A percentile compares a stretch with the other conserved stretches of the same genome.
These are phyloP conservation scores for Lasiosphaeria hispida DNA, from an alignment of 495 filamentous ascomycete genomes.

Conservation along the genomic window DNA sequence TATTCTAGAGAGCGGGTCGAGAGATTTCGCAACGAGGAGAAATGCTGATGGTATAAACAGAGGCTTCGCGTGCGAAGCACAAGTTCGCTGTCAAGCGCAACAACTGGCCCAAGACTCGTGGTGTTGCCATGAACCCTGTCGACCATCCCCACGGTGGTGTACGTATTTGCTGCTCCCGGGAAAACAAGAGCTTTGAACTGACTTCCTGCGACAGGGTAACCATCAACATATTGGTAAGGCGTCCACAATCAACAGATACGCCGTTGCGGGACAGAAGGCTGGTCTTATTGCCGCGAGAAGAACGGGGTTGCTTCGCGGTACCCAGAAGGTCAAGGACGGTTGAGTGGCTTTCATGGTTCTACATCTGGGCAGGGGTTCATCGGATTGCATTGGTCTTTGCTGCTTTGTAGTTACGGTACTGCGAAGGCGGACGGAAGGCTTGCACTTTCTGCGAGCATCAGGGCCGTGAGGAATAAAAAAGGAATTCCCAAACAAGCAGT, in stretches of 20 bases:
- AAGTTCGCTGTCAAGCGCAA: conserved; percentile 99
- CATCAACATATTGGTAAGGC: conserved; percentile 99
- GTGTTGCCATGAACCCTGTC: conserved; percentile 99
- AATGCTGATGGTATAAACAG: conserved; percentile 42
- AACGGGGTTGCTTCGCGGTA: conserved; percentile 98
- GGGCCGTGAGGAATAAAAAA: conserved; percentile 36
- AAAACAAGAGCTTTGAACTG: conserved; percentile 23
- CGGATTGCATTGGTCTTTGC: conserved; percentile 54
- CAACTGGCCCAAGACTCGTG: conserved; percentile 99
- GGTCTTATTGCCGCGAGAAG: conserved; percentile 99
- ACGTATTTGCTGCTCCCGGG: conserved; percentile 26
- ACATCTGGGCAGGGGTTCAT: conserved; percentile 54
- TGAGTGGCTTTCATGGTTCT: conserved; percentile 56
- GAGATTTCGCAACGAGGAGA: background rate
- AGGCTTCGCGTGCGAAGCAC: conserved; percentile 97
- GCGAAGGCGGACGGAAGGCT: conserved; percentile 37
- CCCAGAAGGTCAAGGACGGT: conserved; percentile 94
- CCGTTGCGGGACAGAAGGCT: conserved; percentile 98
- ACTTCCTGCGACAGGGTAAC: conserved; percentile 71
- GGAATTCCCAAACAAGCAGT: conserved; percentile 33
- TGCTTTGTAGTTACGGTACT: conserved; percentile 53
- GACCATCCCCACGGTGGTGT: conserved; percentile 97
- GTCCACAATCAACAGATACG: conserved; percentile 97
- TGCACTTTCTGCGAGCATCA: conserved; percentile 34
- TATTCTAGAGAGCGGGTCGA: background rate